A percentile compares a stretch with the other conserved stretches of the same genome.
These are phyloP conservation scores for Oenanthe sinensis DNA, from an alignment of 129 eudicot genomes.

Conservation along the genomic window DNA sequence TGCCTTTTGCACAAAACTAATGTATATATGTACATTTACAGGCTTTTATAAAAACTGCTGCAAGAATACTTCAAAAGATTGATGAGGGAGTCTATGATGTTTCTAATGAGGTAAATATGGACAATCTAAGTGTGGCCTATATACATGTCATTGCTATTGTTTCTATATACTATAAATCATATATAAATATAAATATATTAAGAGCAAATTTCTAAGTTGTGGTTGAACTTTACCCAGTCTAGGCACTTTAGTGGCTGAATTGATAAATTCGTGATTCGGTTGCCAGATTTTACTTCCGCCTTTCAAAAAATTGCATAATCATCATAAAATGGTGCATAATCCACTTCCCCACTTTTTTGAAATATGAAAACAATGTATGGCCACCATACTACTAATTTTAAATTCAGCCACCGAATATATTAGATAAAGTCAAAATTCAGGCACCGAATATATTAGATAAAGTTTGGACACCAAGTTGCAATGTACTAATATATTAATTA, in stretches of 20 bases:
- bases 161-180: background rate
- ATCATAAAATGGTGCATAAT: background rate
- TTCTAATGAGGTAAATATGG: conserved; percentile 59
- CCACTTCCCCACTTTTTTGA: background rate
- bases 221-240: background rate
- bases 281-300: background rate
- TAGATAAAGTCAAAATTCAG: too few relatives aligned
- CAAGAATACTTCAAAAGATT: conserved; percentile 64
- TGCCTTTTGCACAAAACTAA: background rate
- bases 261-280: background rate
- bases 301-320: background rate
- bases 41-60: conserved; percentile 78
- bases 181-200: background rate
- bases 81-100: conserved; percentile 80
- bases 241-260: too few relatives aligned
- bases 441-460: too few relatives aligned
- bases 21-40: conserved; percentile 11
- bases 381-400: background rate
- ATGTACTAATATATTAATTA: background rate
- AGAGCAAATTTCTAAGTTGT: background rate
- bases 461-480: background rate
- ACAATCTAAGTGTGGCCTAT: background rate
- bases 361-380: background rate
- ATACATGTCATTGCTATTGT: background rate
- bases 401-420: background rate